A percentile compares a stretch with the other conserved stretches of the same genome.
phyloP scores from a whole-genome alignment of 805 yeast species.

The Starmera dryadoides region DNA sequence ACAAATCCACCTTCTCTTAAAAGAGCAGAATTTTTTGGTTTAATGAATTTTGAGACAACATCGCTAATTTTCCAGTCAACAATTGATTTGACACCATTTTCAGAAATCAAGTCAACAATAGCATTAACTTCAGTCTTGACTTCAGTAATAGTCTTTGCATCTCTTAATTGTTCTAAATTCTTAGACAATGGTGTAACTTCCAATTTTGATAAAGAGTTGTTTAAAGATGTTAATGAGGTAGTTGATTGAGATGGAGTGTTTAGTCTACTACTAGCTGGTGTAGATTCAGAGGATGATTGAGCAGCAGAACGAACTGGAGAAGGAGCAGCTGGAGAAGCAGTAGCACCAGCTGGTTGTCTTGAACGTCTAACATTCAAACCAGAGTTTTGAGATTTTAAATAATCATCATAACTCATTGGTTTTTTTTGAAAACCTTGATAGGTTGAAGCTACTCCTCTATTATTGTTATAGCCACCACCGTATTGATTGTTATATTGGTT shows the following conservation, averaged over 20 bases:
- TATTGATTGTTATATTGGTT: slow-evolving; percentile 1
- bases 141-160: slow-evolving; percentile 26
- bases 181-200: slow-evolving; percentile 61
- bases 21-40: slow-evolving; percentile 66
- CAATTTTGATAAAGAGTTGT: slow-evolving; percentile 61
- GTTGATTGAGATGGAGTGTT: slow-evolving; percentile 48
- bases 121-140: slow-evolving; percentile 24
- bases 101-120: slow-evolving; percentile 40
- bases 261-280: slow-evolving; percentile 18
- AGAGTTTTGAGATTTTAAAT: slow-evolving; percentile 9
- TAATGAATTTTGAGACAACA: slow-evolving; percentile 56
- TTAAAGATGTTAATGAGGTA: slow-evolving; percentile 65
- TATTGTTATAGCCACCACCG: not conserved
- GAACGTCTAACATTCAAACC: slow-evolving; percentile 2
- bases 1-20: slow-evolving; percentile 73
- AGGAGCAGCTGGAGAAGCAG: not conserved
- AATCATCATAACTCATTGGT: slow-evolving; percentile 19
- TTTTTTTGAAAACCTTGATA: slow-evolving; percentile 15
- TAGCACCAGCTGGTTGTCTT: not conserved
- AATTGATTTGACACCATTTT: slow-evolving; percentile 39
- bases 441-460: slow-evolving; percentile 7
- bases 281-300: slow-evolving; percentile 12
- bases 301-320: not conserved
- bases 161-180: slow-evolving; percentile 43
- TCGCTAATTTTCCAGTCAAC: slow-evolving; percentile 61